Evolutionary conservation across 768 basidiomycete genomes (phyloP).

Genomic region (Leccinum uliginosum): DNA sequence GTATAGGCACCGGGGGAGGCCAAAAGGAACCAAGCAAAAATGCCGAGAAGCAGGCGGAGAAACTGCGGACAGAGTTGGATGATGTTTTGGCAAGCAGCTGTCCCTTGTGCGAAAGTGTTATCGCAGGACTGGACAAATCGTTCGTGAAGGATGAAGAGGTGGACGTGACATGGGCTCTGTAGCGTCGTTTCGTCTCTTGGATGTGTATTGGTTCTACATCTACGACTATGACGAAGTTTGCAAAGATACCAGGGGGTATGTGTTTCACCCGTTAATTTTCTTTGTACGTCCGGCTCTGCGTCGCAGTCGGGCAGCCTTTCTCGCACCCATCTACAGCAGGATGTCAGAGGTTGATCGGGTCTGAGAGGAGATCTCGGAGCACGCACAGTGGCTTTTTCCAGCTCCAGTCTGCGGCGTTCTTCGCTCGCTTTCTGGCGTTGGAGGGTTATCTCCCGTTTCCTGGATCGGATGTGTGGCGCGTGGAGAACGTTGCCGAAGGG

Average conservation of each 20-base stretch:
- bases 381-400: constrained; percentile 30
- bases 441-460: constrained; percentile 62
- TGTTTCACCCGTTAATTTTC: constrained; percentile 69
- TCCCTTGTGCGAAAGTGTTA: constrained; percentile 89
- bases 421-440: constrained; percentile 71
- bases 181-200: constrained; percentile 3
- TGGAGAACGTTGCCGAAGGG: not conserved
- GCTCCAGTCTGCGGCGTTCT: constrained; percentile 57
- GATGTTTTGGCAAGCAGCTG: constrained; percentile 85
- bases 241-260: not conserved
- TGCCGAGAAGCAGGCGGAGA: constrained; percentile 61
- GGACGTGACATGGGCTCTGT: constrained; percentile 76
- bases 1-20: constrained; percentile 48
- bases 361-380: not conserved
- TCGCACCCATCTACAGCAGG: constrained; percentile 67
- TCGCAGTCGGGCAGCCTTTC: constrained; percentile 68
- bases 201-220: constrained; percentile 9
- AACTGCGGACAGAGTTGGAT: constrained; percentile 79
- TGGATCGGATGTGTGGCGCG: constrained; percentile 24
- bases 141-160: constrained; percentile 78
- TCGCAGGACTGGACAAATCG: constrained; percentile 80
- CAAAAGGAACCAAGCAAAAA: constrained; percentile 43
- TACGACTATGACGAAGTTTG: not conserved
- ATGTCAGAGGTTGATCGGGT: not conserved
- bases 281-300: constrained; percentile 73